Evolutionary conservation across 768 basidiomycete species (phyloP), one percentile per base, ranked within the genome.

Genomic region (Trametes cubensis): DNA sequence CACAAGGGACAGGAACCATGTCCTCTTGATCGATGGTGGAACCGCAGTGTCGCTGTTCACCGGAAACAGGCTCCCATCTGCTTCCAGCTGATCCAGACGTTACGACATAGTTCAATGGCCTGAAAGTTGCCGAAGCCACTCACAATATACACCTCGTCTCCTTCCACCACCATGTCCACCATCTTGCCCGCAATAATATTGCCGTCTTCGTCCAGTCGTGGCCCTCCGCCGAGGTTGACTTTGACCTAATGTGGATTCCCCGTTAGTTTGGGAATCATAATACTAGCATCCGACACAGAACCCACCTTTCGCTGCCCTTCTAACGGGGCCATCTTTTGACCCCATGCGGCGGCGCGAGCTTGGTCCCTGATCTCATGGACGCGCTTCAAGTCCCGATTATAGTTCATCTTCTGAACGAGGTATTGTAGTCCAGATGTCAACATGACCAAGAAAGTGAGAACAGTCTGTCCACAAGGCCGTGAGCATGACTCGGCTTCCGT

Each of bases 341-440:
- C 94, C 92, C 93, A 95, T 7, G 94, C 94, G 13, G 86, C 82
- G 42, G 80, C 66, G 59, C 81, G 82, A n/a, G 93, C 94, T 49
- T 86, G 82, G 46, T 68, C 66, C 5, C 84, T 75, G 66, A 89
- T 83, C 44, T 75, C 71, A 39, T 87, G 84, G 41, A 99, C 85
- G 38, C 89, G 84, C 47, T 77, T 77, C 49, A 90, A 69, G 70
- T 97, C 92, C 30, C 83, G 83, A 62, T 78, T 84, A 74, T 92
- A 87, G 71, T 90, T 95, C 64, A 96, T 77, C 56, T 76, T 77
- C 65, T 94, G 91, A 51, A 95, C 83, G 26, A 95, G 64, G 67
- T 90, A 88, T 73, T 99, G 96, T 70, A 97, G 73, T 4, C 78
- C 81, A n/a, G 89, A 89, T 0, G 94, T 89, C 41, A 97, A 75